Percentiles rank a stretch among this genome's conserved stretches.
Evolutionary conservation across 768 basidiomycete species (phyloP).

Genomic region (Auriculariales sp.): DNA sequence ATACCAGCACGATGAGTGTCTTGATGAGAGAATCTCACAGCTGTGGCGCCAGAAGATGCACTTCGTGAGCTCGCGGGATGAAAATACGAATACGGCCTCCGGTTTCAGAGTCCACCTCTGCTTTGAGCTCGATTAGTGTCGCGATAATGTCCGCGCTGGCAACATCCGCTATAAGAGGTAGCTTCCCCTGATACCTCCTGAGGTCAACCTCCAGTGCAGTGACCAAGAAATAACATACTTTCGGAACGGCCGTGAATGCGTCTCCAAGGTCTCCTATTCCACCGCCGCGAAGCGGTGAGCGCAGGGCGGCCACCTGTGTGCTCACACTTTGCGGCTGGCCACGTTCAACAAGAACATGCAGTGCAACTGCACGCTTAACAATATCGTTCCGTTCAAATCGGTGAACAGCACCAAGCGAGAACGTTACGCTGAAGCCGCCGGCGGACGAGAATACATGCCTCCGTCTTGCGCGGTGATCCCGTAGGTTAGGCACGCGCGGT

Average conservation of each 20-base stretch:
- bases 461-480: conserved; percentile 43
- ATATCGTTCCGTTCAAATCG: conserved; percentile 43
- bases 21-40: conserved; percentile 31
- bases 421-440: conserved; percentile 41
- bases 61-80: conserved; percentile 46
- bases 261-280: conserved; percentile 25
- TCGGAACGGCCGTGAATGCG: conserved; percentile 27
- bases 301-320: conserved; percentile 50
- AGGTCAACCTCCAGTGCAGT: background rate
- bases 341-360: conserved; percentile 47
- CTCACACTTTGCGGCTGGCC: conserved; percentile 34
- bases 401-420: conserved; percentile 40
- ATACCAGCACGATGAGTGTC: no score
- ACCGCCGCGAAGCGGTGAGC: conserved; percentile 31
- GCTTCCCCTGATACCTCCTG: conserved; percentile 24
- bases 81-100: conserved; percentile 31
- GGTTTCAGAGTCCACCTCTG: conserved; percentile 34
- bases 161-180: conserved; percentile 47
- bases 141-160: conserved; percentile 61
- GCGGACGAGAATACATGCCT: conserved; percentile 30
- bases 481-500: conserved; percentile 46
- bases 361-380: conserved; percentile 40
- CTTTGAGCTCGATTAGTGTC: conserved; percentile 46
- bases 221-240: conserved; percentile 18
- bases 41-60: conserved; percentile 57